Base-by-base conservation (phyloP, 225 moss, liverwort and hornwort species). In the Physcomitrellopsis africana region DNA sequence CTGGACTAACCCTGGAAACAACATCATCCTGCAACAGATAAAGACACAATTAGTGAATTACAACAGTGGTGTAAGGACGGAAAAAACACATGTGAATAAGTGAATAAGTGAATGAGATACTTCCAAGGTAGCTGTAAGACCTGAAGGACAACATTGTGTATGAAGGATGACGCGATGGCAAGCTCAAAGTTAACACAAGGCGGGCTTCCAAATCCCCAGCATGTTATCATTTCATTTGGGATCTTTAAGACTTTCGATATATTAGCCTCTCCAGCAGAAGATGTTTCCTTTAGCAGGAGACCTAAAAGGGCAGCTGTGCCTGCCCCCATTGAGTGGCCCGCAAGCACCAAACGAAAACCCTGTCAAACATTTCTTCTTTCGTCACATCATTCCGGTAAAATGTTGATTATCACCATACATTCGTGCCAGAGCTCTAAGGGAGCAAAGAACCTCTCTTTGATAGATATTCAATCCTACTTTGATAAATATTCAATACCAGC, bases 281-380 rank as follows among this genome's bases (percentile, higher is more conserved):
- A 49, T 19, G 76, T 42, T 73, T 89, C 82, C 54, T 90, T 84
- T 10, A 96, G 80, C 63, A 93, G 79, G 59, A 92, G 82, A 63
- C 74, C 72, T 67, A 96, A 70, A 32, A 96, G 82, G 65, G 89
- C 74, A 74, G 88, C 95, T 63, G 92, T 80, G 60, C 93, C 90
- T 52, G 95, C 93, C 61, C 95, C 95, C 72, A 96, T 80, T 64
- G 95, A 96, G 80, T 96, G 95, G 63, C 95, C 95, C 56, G 90
- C 87, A 70, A 96, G 81, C 77, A 96, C 91, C 81, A 96, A 81
- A 78, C 87, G 77, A 79, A 84, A 96, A 46, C 87, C 91, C 95
- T 96, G 81, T 81, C 67, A 79, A 84, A 51, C 78, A 67, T 54
- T 56, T 42, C 58, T 73, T 53, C 53, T 56, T 81, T 47, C 76